Evolutionary conservation across 1,139 yeast genomes (phyloP), one percentile per base, ranked within the genome.

Genomic region (Diutina neorugosa): DNA sequence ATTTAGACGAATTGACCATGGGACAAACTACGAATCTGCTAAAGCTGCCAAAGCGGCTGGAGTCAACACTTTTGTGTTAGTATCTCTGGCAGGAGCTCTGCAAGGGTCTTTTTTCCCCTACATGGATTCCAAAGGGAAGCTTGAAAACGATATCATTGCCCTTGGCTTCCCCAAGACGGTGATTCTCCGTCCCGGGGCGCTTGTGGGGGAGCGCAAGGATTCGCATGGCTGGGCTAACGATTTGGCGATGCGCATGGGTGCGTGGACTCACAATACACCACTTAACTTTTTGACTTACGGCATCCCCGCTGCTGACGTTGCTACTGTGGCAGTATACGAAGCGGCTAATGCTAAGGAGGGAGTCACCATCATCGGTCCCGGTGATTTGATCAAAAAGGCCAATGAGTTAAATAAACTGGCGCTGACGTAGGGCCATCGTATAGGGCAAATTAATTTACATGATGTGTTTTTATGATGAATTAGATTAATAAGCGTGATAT

Each of bases 11-110:
- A 81, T 87, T 57, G 96, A 88, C 61, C 78, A 82, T 60, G 94
- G 86, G 51, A 69, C 82, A 58, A 87, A 86, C 62, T 66, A 77
- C 47, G 78, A 72, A 37, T 67, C 83, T 46, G 93, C 94, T 5
- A 75, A 79, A 61, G 83, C 82, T 6, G 95, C 95, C 0, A 83
- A 80, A 62, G 79, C 70, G 4, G 75, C 77, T 1, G 91, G 91
- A 0, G 79, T 79, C 57, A 73, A 76, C 44, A 83, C 87, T 0
- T 80, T 77, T 57, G 81, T 87, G 5, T 64, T 88, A 27, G 76
- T 88, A 4, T 81, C 89, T 1, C 68, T 87, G 1, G 54, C 61
- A 0, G 88, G 87, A 4, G 88, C 95, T 1, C 70, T 68, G 56
- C 59, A 76, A 1, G 59, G 61, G 34, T 84, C 93, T 0, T 60